Evolutionary conservation across 345 rosid species (phyloP).

Genomic region (Hevea brasiliensis): DNA sequence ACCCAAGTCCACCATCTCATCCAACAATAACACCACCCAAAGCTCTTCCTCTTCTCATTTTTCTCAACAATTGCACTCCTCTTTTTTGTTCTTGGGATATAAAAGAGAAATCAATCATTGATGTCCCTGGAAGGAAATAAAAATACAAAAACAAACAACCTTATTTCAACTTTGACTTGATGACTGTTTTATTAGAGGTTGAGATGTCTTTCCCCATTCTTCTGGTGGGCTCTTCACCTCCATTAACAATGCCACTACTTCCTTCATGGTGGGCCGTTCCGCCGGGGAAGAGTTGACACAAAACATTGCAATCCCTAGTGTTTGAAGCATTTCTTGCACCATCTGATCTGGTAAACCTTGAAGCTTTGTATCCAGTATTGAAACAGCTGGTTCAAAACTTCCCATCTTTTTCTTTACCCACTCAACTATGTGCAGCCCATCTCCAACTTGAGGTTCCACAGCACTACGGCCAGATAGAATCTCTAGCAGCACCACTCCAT

Average conservation of each 20-base stretch:
- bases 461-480: slow-evolving; percentile 86
- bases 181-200: slow-evolving; percentile 84
- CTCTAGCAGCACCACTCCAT: slow-evolving; percentile 88
- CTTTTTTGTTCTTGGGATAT: slow-evolving; percentile 19
- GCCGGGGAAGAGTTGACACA: slow-evolving; percentile 87
- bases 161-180: slow-evolving; percentile 48
- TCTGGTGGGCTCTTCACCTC: slow-evolving; percentile 90
- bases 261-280: slow-evolving; percentile 93
- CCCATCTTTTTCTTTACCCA: slow-evolving; percentile 99
- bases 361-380: slow-evolving; percentile 72
- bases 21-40: slow-evolving; percentile 16
- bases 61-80: slow-evolving; percentile 1
- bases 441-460: slow-evolving; percentile 61
- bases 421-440: slow-evolving; percentile 85
- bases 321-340: slow-evolving; percentile 95
- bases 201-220: slow-evolving; percentile 89
- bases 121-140: slow-evolving; percentile 15
- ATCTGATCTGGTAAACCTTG: slow-evolving; percentile 86
- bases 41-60: slow-evolving; percentile 3
- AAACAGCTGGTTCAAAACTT: slow-evolving; percentile 80
- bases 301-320: slow-evolving; percentile 89
- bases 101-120: slow-evolving; percentile 22
- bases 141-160: not conserved
- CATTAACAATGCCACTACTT: slow-evolving; percentile 82
- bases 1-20: slow-evolving; percentile 23